Conservation (phyloP, 768 basidiomycete species). For the Boletus coccyginus region DNA sequence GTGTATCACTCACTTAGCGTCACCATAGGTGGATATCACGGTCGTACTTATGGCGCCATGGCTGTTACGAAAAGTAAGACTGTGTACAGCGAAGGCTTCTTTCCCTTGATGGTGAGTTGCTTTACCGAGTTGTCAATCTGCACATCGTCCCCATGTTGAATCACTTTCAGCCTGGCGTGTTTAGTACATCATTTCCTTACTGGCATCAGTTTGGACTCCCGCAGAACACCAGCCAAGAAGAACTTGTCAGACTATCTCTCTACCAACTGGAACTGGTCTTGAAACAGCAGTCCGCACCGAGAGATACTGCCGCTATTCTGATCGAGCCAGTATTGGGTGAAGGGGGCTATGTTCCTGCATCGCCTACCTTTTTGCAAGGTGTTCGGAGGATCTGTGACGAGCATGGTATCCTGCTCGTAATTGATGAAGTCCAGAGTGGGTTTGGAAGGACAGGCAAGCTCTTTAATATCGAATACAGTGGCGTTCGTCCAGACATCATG, state of each 20-base stretch:
- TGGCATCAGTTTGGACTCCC: constrained; percentile 81
- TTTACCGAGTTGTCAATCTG: not conserved
- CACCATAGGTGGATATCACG: constrained; percentile 75
- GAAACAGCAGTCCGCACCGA: constrained; percentile 75
- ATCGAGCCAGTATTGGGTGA: constrained; percentile 94
- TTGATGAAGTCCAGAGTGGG: constrained; percentile 88
- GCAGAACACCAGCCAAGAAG: constrained; percentile 50
- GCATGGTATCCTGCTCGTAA: constrained; percentile 78
- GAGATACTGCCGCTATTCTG: constrained; percentile 90
- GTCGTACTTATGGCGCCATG: constrained; percentile 91
- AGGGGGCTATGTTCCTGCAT: constrained; percentile 92
- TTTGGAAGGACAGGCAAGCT: constrained; percentile 84
- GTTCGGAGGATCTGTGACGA: constrained; percentile 84
- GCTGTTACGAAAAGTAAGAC: constrained; percentile 94
- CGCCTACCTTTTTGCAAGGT: constrained; percentile 73
- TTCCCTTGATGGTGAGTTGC: constrained; percentile 74
- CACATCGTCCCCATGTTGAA: not conserved
- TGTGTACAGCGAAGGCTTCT: constrained; percentile 74
- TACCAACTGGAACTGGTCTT: constrained; percentile 81
- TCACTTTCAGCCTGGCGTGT: constrained; percentile 69
- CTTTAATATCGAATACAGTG: constrained; percentile 81
- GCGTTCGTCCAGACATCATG: constrained; percentile 85
- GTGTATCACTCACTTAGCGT: not conserved
- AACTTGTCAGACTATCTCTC: constrained; percentile 61
- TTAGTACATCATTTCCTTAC: constrained; percentile 81